Evolutionary conservation across 2,329 filamentous ascomycete genomes (phyloP).

Genomic region (Nigrospora oryzae): DNA sequence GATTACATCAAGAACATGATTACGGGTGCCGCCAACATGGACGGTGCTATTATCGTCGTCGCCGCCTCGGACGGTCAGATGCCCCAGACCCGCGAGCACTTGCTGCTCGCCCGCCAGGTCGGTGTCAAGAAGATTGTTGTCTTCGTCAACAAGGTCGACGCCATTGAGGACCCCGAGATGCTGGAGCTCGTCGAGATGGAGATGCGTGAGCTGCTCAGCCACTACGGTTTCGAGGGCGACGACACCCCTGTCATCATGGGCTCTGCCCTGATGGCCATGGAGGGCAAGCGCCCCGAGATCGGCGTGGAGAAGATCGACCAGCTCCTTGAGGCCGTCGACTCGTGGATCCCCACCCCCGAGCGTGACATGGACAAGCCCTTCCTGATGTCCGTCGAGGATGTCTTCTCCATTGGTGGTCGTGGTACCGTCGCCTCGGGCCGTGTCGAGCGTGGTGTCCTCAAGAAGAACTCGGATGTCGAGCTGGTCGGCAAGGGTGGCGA

Average conservation of each 20-base stretch:
- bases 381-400: constrained; percentile 95
- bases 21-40: constrained; percentile 98
- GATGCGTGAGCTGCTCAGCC: constrained; percentile 91
- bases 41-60: constrained; percentile 97
- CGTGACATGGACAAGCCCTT: constrained; percentile 97
- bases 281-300: constrained; percentile 80
- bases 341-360: constrained; percentile 91
- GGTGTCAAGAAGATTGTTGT: constrained; percentile 97
- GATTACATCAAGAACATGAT: constrained; percentile 99
- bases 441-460: constrained; percentile 90
- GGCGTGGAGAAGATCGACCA: constrained; percentile 83
- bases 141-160: constrained; percentile 99
- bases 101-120: constrained; percentile 95
- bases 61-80: constrained; percentile 98
- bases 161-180: constrained; percentile 97
- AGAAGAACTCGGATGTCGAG: constrained; percentile 92
- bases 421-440: constrained; percentile 95
- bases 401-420: constrained; percentile 85
- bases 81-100: constrained; percentile 98
- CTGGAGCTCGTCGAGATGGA: constrained; percentile 99
- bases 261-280: constrained; percentile 89
- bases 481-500: constrained; percentile 77
- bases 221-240: constrained; percentile 96
- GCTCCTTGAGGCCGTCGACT: constrained; percentile 81
- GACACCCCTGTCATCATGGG: constrained; percentile 96